Percentiles rank a stretch among this genome's conserved stretches.
phyloP scores from a whole-genome alignment of 768 basidiomycete genomes.

The Gyrodon lividus region DNA sequence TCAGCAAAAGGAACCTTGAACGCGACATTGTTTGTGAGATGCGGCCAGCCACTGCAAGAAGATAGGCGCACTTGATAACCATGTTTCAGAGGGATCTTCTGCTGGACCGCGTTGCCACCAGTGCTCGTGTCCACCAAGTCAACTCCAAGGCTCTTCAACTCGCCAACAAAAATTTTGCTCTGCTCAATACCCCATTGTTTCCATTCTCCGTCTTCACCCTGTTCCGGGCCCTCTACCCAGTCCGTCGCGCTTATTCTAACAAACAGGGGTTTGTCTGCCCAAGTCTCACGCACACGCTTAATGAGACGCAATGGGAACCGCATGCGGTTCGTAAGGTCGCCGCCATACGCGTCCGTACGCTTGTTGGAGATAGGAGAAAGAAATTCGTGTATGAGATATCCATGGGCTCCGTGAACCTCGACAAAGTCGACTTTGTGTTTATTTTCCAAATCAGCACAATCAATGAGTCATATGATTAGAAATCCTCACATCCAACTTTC shows the following conservation, averaged over 20 bases:
- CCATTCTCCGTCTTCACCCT: slow-evolving; percentile 53
- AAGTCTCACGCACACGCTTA: slow-evolving; percentile 49
- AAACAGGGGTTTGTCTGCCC: slow-evolving; percentile 69
- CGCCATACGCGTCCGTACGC: slow-evolving; percentile 72
- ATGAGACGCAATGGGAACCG: slow-evolving; percentile 63
- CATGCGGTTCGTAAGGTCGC: slow-evolving; percentile 69
- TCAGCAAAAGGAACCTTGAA: slow-evolving; percentile 66
- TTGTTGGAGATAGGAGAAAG: slow-evolving; percentile 73
- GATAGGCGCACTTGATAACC: slow-evolving; percentile 56
- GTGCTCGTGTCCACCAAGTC: slow-evolving; percentile 75
- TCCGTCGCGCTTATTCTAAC: slow-evolving; percentile 67
- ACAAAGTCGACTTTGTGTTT: slow-evolving; percentile 65
- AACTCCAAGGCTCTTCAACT: slow-evolving; percentile 59
- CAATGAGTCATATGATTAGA: background rate
- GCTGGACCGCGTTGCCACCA: slow-evolving; percentile 62
- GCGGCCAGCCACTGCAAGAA: background rate
- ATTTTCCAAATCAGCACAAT: slow-evolving; percentile 10
- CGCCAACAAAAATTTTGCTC: slow-evolving; percentile 54
- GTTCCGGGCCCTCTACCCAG: slow-evolving; percentile 60
- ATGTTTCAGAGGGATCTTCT: slow-evolving; percentile 52
- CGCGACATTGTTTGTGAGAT: background rate
- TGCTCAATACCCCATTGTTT: slow-evolving; percentile 79
- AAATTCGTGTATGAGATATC: slow-evolving; percentile 60
- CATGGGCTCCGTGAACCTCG: slow-evolving; percentile 73
- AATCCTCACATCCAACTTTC: slow-evolving; percentile 56